Conservation (phyloP, 371 early-diverging fungal species). For the Choanephora cucurbitarum region DNA sequence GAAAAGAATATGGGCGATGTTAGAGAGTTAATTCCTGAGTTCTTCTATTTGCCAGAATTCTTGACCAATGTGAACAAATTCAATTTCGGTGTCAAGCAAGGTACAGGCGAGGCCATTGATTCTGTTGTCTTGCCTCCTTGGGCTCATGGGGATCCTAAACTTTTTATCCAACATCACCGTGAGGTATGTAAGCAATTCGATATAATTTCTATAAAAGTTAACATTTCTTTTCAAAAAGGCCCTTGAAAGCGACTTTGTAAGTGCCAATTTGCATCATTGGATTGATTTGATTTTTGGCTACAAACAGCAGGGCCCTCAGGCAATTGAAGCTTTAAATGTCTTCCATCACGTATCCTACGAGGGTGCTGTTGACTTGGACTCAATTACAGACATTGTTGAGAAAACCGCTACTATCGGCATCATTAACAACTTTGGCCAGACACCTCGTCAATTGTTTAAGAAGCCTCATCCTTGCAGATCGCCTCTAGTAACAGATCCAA, state of each 20-base stretch:
- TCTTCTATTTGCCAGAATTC: constrained; percentile 88
- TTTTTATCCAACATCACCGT: constrained; percentile 87
- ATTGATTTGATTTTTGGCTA: constrained; percentile 90
- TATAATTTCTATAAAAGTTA: not conserved
- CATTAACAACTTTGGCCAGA: constrained; percentile 96
- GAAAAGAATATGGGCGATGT: constrained; percentile 83
- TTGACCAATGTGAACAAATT: constrained; percentile 83
- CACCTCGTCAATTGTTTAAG: constrained; percentile 83
- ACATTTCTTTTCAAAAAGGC: constrained; percentile 49
- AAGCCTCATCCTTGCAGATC: constrained; percentile 71
- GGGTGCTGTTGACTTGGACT: constrained; percentile 87
- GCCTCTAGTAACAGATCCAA: constrained; percentile 37
- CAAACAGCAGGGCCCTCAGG: constrained; percentile 83
- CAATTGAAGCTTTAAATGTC: constrained; percentile 85
- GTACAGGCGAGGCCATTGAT: constrained; percentile 73
- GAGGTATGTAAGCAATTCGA: constrained; percentile 40
- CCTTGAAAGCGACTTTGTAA: constrained; percentile 89
- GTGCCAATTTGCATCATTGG: constrained; percentile 84
- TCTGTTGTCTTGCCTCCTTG: constrained; percentile 83
- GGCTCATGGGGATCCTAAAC: constrained; percentile 83
- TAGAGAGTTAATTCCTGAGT: constrained; percentile 88
- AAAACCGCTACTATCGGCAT: constrained; percentile 89
- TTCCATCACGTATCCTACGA: constrained; percentile 92
- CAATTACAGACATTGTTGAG: constrained; percentile 86
- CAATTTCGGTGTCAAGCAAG: constrained; percentile 77